A percentile compares a stretch with the other conserved stretches of the same genome.
Conservation (phyloP, 306 rosid genomes). For the Cucurbita moschata region DNA sequence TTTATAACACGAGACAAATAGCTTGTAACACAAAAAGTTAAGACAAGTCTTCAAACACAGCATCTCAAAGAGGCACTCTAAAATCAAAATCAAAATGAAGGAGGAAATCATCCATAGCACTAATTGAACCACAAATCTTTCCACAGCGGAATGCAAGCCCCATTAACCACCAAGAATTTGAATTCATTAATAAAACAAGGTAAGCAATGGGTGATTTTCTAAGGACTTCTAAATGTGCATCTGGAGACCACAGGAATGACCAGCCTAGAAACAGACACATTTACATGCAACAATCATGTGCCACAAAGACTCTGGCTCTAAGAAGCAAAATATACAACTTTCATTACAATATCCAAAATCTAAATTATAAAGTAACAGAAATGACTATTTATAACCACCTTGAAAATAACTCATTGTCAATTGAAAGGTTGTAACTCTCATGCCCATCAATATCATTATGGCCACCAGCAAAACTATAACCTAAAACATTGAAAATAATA, state of each 20-base stretch:
- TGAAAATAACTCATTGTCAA: too few relatives aligned
- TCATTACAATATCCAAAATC: too few relatives aligned
- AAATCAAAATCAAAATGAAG: too few relatives aligned
- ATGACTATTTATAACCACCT: too few relatives aligned
- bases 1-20: background rate
- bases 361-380: too few relatives aligned
- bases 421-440: too few relatives aligned
- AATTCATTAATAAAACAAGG: background rate
- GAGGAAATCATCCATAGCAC: background rate
- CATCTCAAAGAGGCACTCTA: background rate
- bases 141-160: background rate
- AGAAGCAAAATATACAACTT: background rate
- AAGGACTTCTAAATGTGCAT: background rate
- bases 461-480: too few relatives aligned
- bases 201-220: background rate
- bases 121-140: background rate
- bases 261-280: background rate
- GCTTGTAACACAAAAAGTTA: background rate
- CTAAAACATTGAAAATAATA: too few relatives aligned
- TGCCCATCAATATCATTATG: too few relatives aligned
- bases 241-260: background rate
- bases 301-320: background rate
- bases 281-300: background rate
- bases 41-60: background rate
- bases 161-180: background rate